Conservation (phyloP, 108 stramenopile species). For the Cyclotella sp. region DNA sequence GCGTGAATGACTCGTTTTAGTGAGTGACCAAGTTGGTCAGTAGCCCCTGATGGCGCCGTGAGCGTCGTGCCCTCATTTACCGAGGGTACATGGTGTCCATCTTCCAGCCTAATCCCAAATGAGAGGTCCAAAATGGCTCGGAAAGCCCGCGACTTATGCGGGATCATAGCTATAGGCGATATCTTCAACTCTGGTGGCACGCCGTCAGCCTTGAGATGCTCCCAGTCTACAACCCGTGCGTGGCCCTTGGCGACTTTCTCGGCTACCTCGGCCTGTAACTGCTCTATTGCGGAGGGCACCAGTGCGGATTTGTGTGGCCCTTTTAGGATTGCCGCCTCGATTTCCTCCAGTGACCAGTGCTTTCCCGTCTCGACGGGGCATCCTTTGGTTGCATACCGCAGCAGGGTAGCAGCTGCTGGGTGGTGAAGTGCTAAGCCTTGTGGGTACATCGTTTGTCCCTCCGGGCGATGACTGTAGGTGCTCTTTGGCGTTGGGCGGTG, state of each 20-base stretch:
- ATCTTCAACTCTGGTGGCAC: slow-evolving; percentile 3
- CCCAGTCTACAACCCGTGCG: slow-evolving; percentile 22
- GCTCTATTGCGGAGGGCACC: not conserved
- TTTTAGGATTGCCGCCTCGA: slow-evolving; percentile 1
- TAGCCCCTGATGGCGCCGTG: no score
- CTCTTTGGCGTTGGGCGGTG: not conserved
- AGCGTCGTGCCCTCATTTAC: no score
- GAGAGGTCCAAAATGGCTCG: no score
- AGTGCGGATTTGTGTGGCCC: slow-evolving; percentile 1
- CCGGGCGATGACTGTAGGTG: not conserved
- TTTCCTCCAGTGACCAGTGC: not conserved
- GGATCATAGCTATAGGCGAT: not conserved
- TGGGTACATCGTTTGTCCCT: not conserved
- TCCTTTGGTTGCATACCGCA: not conserved
- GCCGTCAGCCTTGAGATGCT: not conserved
- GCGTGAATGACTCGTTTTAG: no score
- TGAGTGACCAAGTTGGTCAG: no score
- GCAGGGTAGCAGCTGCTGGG: no score
- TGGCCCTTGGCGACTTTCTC: slow-evolving; percentile 10
- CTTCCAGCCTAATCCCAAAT: no score
- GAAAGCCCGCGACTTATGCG: no score
- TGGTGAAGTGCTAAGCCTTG: no score
- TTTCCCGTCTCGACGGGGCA: not conserved
- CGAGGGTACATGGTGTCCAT: no score
- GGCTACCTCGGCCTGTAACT: not conserved